Evolutionary conservation across 306 rosid species (phyloP), one percentile per base, ranked within the genome.

Genomic region (Glycine tomentella): DNA sequence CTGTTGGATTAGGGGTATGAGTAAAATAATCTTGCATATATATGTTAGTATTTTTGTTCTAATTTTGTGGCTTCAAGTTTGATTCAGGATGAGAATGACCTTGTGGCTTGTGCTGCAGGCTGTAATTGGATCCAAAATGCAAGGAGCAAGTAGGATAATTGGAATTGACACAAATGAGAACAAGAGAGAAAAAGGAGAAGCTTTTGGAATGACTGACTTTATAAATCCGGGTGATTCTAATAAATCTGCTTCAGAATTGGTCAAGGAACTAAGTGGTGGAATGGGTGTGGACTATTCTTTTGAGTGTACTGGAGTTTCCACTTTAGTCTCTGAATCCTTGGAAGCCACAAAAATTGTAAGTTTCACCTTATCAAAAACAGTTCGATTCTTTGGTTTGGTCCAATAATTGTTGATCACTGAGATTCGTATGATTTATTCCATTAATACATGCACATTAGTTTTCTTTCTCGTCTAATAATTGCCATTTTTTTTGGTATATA

Each of bases 241-340:
- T 20, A 90, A 81, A 40, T 49, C 89, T 56, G 42, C 76, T 73
- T 85, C 84, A 36, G 62, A 87, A 72, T 80, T 81, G 45, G 38
- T 90, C 57, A 81, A 81, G 51, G 89, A 86, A 63, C 9, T 81
- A 1, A 87, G 81, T 46, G 86, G 66, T 78, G 92, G 92, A 82
- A 31, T 72, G 74, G 92, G 91, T 55, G 94, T 84, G 38, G 92
- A 90, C 81, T 89, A 84, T 31, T 84, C 87, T 63, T 40, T 87
- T 52, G 93, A 91, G 58, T 86, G 93, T 88, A 87, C 87, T 20
- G 90, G 95, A 49, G 74, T 75, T 15, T 4, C 84, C 2, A 49
- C 82, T 69, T 55, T 87, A 31, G 20, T 87, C 59, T 79, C 38
- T 70, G 70, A 86, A 77, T 79, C 89, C 2, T 53, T 91, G 16